phyloP scores from a whole-genome alignment of 108 stramenopile genomes.

The Cyclotella atomus region DNA sequence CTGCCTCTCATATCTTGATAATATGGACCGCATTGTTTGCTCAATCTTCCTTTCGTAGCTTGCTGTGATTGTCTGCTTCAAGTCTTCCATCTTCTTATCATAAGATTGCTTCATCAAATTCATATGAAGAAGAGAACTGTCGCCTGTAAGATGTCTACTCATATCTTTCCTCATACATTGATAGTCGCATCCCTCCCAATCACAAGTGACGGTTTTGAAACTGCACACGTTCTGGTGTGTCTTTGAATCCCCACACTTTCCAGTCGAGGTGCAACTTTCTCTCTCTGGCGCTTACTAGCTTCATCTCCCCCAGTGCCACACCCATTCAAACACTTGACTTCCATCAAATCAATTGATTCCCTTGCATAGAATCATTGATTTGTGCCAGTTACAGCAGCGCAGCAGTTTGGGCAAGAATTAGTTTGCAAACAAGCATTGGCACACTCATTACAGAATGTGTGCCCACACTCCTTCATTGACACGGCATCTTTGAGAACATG shows the following conservation, averaged over 20 bases:
- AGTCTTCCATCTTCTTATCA: not conserved
- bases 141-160: not conserved
- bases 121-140: not conserved
- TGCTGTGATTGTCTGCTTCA: not conserved
- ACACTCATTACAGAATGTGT: constrained; percentile 25
- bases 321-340: not conserved
- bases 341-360: not conserved
- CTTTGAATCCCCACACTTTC: not conserved
- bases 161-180: not conserved
- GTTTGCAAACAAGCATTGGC: not conserved
- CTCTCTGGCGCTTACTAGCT: not conserved
- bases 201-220: not conserved
- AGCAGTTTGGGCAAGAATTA: constrained; percentile 17
- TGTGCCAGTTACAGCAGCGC: constrained; percentile 6
- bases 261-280: not conserved
- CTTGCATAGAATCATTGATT: constrained; percentile 7
- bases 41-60: not conserved
- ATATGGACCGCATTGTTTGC: no score
- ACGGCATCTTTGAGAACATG: constrained; percentile 12
- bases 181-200: not conserved
- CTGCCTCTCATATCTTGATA: no score
- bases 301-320: not conserved
- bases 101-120: not conserved
- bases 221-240: not conserved
- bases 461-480: constrained; percentile 24